phyloP scores from a whole-genome alignment of 768 basidiomycete genomes.

The Suillus subluteus region DNA sequence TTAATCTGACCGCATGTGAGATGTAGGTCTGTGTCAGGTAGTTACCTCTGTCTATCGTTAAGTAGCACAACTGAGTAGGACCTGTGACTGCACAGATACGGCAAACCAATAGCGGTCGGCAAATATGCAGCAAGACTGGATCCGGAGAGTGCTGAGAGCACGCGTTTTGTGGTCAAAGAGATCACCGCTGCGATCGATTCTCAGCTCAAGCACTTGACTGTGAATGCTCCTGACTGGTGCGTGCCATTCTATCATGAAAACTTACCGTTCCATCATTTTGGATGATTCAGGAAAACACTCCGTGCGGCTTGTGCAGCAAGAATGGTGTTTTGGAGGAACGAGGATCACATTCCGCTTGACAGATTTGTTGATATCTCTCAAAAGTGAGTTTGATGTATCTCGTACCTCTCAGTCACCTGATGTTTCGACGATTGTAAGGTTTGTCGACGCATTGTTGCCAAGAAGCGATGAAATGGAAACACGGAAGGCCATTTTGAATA shows the following conservation, averaged over 20 bases:
- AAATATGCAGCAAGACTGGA: constrained; percentile 9
- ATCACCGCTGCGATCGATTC: constrained; percentile 55
- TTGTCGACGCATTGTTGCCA: constrained; percentile 20
- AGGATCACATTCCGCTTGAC: constrained; percentile 43
- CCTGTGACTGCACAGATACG: constrained; percentile 9
- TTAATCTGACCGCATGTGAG: not conserved
- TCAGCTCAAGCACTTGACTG: constrained; percentile 53
- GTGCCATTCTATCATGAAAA: constrained; percentile 19
- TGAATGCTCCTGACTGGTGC: constrained; percentile 73
- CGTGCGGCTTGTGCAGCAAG: constrained; percentile 60
- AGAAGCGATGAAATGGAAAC: constrained; percentile 19
- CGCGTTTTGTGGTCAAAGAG: constrained; percentile 56
- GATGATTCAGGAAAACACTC: constrained; percentile 55
- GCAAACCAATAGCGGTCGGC: constrained; percentile 12
- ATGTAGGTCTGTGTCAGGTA: constrained; percentile 16
- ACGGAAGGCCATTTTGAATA: constrained; percentile 51
- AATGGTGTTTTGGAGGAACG: constrained; percentile 59
- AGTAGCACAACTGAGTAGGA: not conserved
- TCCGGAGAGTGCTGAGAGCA: constrained; percentile 34
- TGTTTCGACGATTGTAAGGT: not conserved
- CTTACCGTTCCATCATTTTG: not conserved
- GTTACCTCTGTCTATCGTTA: not conserved
- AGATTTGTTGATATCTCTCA: constrained; percentile 61
- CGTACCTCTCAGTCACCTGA: not conserved
- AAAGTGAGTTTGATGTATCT: constrained; percentile 43